Base-by-base conservation (phyloP, 495 filamentous ascomycete species). In the Neurospora sp. region DNA sequence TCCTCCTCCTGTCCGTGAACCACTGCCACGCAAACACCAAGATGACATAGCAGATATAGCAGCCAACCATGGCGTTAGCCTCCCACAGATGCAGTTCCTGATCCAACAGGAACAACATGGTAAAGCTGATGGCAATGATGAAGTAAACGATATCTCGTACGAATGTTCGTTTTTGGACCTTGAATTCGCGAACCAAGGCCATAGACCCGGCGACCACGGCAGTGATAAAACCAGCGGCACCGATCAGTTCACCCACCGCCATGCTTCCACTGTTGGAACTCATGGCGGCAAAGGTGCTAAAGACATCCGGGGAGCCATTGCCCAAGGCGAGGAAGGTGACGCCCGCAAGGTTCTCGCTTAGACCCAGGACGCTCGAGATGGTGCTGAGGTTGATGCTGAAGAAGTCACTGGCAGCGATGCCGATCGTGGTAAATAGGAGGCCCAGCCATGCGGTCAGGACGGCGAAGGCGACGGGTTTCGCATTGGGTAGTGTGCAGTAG, bases 281-380 rank as follows among this genome's bases (percentile, higher is more conserved):
- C 94, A 99, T 98, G 73, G 96, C 96, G 38, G 95, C 96, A 79
- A 98, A 98, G 4, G 96, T 99, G 45, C 93, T 97, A 81, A 99
- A 99, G 21, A 99, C 94, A 82, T 99, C 96, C 0, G 96, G 96
- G 75, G 94, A 98, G n/a, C 96, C 96, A 83, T 99, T 99, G 71
- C 96, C 96, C 81, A 99, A 96, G 5, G 96, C 96, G 70, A 98
- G 85, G 77, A 99, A 97, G 1, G 96, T 99, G 21, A 99, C 96
- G 34, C 96, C 96, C 0, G 96, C 93, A 84, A 98, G 88, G 79
- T 92, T 97, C 83, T 99, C 95, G 79, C 94, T 97, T 87, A 99
- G 88, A 17, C 95, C 94, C 8, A 98, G 85, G 54, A 96, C 89
- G 74, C 85, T 91, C 24, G 96, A 89, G 73, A 98, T 92, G 21